Evolutionary conservation across 1,139 yeast genomes (phyloP).

Genomic region (Trichomonascaceae sp.): DNA sequence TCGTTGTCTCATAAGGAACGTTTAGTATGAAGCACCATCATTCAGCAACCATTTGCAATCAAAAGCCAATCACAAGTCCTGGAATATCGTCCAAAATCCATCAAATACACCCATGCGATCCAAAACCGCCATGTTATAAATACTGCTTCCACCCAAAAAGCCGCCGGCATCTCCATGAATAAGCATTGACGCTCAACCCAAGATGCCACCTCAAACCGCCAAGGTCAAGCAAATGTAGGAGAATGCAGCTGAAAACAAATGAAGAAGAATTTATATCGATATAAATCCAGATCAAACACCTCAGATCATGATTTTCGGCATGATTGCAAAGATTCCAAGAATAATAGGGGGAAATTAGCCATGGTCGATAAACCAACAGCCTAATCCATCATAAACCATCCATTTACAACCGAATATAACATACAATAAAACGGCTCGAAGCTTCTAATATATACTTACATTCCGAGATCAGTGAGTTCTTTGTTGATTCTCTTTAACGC

Average conservation of each 20-base stretch:
- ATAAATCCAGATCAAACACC: background rate
- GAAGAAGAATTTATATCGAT: background rate
- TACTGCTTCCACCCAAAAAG: background rate
- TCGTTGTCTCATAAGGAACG: background rate
- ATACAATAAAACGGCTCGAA: no score
- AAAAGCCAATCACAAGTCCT: background rate
- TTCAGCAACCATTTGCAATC: background rate
- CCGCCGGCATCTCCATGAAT: background rate
- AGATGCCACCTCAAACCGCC: background rate
- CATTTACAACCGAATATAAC: background rate
- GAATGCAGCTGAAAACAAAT: background rate
- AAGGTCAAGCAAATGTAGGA: background rate
- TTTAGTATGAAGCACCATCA: no score
- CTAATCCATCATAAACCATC: background rate
- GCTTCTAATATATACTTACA: constrained; percentile 47
- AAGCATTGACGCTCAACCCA: background rate
- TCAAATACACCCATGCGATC: background rate
- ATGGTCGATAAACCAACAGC: background rate
- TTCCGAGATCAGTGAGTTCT: constrained; percentile 90
- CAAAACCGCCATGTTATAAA: background rate
- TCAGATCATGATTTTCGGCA: background rate
- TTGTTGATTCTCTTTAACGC: constrained; percentile 93
- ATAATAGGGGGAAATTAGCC: background rate
- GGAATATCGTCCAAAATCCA: background rate
- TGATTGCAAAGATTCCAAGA: background rate